Evolutionary conservation across 805 yeast genomes (phyloP).

Genomic region (Nakazawaea ambrosiae): DNA sequence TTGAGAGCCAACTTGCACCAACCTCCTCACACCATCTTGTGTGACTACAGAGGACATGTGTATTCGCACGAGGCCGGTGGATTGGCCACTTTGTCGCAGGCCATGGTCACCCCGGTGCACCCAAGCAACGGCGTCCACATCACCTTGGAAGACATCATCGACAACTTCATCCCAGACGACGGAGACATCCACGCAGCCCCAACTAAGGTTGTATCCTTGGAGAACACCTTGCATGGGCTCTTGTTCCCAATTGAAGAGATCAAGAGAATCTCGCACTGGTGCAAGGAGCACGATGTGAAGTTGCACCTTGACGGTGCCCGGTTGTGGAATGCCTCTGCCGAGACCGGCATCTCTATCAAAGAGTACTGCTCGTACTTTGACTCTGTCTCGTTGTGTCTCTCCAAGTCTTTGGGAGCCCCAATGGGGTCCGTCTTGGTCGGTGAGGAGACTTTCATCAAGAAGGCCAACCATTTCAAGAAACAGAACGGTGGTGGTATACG

Average conservation of each 20-base stretch:
- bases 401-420: constrained; percentile 91
- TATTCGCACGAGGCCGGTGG: constrained; percentile 89
- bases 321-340: constrained; percentile 83
- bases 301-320: constrained; percentile 96
- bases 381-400: constrained; percentile 82
- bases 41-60: constrained; percentile 84
- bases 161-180: constrained; percentile 57
- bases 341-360: constrained; percentile 56
- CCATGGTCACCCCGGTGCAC: constrained; percentile 79
- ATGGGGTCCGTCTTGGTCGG: constrained; percentile 87
- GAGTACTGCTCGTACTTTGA: constrained; percentile 78
- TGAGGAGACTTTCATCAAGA: constrained; percentile 43
- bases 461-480: constrained; percentile 80
- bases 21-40: constrained; percentile 81
- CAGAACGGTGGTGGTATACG: constrained; percentile 93
- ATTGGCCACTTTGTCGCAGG: constrained; percentile 79
- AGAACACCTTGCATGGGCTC: constrained; percentile 83
- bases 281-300: constrained; percentile 47
- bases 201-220: constrained; percentile 75
- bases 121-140: constrained; percentile 73
- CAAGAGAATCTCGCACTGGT: constrained; percentile 61
- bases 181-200: constrained; percentile 88
- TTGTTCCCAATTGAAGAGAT: constrained; percentile 77
- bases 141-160: constrained; percentile 72
- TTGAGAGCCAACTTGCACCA: constrained; percentile 66